Evolutionary conservation across 768 basidiomycete genomes (phyloP), one percentile per base, ranked within the genome.

Genomic region (Rhizopogon roseolus): DNA sequence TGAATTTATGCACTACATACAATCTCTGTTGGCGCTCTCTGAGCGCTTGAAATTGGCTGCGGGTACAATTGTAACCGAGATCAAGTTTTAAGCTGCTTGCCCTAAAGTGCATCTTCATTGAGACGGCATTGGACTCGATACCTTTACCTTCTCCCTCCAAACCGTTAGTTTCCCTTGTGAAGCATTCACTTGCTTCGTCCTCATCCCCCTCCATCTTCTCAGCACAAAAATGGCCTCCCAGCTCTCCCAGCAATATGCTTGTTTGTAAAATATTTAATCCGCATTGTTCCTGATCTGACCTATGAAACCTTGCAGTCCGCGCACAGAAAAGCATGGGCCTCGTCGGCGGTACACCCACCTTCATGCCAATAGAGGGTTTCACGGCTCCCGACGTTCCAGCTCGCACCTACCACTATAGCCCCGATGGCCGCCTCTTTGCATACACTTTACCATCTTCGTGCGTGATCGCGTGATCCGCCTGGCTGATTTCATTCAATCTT

Each of bases 301-400:
- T 34, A 34, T 59, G 48, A 41, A 62, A 48, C 32, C 34, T 50
- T 57, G 10, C 63, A 95, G 93, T 84, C 77, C 92, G 96, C 69
- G 91, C 95, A 41, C 95, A 97, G 81, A 98, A 97, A 82, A 79
- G 82, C 56, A 76, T 96, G 51, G 92, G 91, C 60, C 82, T 98
- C 63, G 82, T 94, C 65, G 80, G 84, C 57, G 92, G 90, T 48
- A 78, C 86, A 9, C 93, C 96, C 45, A 77, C 81, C 63, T 98
- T 93, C 67, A 64, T 73, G 19, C 71, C 83, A 16, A 71, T 90
- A 22, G 72, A 82, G 57, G 81, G 80, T 41, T 90, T 89, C 61
- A 69, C 71, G 54, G 76, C 72, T 34, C 89, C 90, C 43, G 88
- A 90, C 41, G 81, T 79, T 27, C 76, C 90, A 53, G 85, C 86